Percentiles rank a stretch among this genome's conserved stretches.
These are phyloP conservation scores for Claviceps paspali DNA, from an alignment of 2,329 filamentous ascomycete species.

Conservation along the genomic window DNA sequence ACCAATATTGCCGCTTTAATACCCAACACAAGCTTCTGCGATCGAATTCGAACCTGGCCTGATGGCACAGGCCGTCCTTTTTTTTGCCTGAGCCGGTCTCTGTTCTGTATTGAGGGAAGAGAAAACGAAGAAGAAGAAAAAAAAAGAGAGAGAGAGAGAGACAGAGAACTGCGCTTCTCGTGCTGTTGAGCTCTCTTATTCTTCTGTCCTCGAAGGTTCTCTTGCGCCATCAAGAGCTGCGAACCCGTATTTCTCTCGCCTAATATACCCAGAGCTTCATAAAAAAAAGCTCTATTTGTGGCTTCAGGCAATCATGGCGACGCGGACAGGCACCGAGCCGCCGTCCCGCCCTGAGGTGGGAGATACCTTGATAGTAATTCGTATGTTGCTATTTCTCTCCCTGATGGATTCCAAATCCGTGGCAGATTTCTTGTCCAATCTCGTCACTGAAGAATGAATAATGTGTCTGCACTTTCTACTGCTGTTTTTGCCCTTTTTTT, in stretches of 20 bases:
- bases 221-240: background rate
- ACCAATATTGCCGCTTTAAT: background rate
- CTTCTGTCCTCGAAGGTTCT: background rate
- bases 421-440: background rate
- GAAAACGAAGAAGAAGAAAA: background rate
- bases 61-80: conserved; percentile 6
- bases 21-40: background rate
- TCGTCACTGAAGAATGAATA: background rate
- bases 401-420: conserved; percentile 12
- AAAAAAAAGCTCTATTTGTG: background rate
- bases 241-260: background rate
- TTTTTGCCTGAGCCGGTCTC: conserved; percentile 6
- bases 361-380: conserved; percentile 55
- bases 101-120: conserved; percentile 3
- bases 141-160: background rate
- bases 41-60: conserved; percentile 2
- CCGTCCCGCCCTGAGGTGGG: conserved; percentile 42
- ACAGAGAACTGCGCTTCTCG: background rate
- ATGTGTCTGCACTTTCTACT: too few species aligned
- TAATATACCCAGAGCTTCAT: background rate
- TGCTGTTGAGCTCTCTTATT: conserved; percentile 1
- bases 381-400: conserved; percentile 30
- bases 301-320: conserved; percentile 22
- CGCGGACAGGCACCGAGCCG: conserved; percentile 21
- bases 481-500: background rate